phyloP scores from a whole-genome alignment of 2,329 filamentous ascomycete genomes.

The Calonectria henricotiae region DNA sequence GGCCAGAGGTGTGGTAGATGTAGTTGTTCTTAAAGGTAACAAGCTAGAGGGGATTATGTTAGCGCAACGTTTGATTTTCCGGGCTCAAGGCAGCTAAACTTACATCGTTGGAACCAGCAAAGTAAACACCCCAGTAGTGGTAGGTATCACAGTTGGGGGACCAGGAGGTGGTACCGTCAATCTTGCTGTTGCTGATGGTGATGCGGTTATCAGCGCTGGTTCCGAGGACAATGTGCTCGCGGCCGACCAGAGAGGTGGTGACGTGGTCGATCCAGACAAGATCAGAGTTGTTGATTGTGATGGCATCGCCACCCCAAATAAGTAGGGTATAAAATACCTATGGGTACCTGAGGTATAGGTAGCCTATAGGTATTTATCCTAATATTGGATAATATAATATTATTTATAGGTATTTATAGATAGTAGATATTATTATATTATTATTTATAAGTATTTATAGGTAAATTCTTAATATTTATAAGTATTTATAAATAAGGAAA shows the following conservation, averaged over 20 bases:
- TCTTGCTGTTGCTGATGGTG: constrained; percentile 72
- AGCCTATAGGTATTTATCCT: no score
- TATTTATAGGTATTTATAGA: no score
- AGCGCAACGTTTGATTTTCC: not conserved
- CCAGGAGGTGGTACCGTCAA: constrained; percentile 69
- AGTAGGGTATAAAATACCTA: no score
- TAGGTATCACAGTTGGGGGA: constrained; percentile 72
- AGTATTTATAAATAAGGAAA: no score
- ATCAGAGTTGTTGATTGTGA: constrained; percentile 65
- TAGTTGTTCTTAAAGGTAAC: constrained; percentile 75
- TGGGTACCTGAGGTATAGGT: no score
- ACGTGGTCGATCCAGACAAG: constrained; percentile 68
- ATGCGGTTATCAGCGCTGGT: constrained; percentile 67
- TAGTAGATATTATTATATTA: no score
- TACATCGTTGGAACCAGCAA: constrained; percentile 68
- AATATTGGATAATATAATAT: no score
- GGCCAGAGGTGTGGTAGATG: constrained; percentile 71
- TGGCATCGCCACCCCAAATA: constrained; percentile 74
- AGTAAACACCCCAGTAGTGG: constrained; percentile 74
- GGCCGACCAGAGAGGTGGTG: constrained; percentile 71
- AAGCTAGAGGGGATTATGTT: constrained; percentile 26
- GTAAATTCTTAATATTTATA: no score
- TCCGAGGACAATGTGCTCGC: constrained; percentile 73
- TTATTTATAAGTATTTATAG: no score
- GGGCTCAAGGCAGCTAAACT: not conserved